Percentiles rank a stretch among this genome's conserved stretches.
These are phyloP conservation scores for Cardamine occulta DNA, from an alignment of 345 rosid genomes.

Conservation along the genomic window DNA sequence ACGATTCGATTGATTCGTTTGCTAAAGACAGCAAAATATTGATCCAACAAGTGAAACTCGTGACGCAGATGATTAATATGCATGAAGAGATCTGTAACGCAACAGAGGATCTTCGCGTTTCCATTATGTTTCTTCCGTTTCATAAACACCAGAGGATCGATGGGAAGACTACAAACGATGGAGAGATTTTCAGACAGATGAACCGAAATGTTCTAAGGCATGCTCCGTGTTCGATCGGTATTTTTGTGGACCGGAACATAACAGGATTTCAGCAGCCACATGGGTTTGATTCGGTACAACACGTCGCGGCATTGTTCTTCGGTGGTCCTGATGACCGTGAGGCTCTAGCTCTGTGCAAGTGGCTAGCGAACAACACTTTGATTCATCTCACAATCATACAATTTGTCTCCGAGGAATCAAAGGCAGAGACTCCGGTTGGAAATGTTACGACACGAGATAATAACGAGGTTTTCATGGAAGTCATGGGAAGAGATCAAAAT, in stretches of 20 bases:
- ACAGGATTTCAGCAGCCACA: constrained; percentile 78
- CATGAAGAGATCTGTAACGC: constrained; percentile 73
- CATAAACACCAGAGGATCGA: constrained; percentile 94
- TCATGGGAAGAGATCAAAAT: constrained; percentile 43
- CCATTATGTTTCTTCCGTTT: constrained; percentile 73
- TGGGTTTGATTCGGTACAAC: constrained; percentile 56
- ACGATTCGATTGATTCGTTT: constrained; percentile 66
- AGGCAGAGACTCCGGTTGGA: constrained; percentile 19
- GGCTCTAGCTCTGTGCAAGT: constrained; percentile 70
- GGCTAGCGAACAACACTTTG: constrained; percentile 54
- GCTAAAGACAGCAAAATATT: constrained; percentile 55
- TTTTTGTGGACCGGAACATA: constrained; percentile 67
- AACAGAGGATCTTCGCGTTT: constrained; percentile 69
- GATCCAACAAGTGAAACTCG: constrained; percentile 66
- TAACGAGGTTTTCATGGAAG: constrained; percentile 54
- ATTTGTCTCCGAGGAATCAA: constrained; percentile 40
- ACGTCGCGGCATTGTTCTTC: constrained; percentile 70
- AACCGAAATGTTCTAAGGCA: constrained; percentile 79
- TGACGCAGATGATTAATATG: constrained; percentile 57
- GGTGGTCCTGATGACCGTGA: constrained; percentile 97
- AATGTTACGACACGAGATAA: constrained; percentile 23
- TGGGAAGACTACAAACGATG: constrained; percentile 67
- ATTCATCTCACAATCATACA: constrained; percentile 61
- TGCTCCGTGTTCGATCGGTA: constrained; percentile 81
- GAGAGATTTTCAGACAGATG: constrained; percentile 59